Percentiles rank a stretch among this genome's conserved stretches.
These are phyloP conservation scores for Avena atlantica DNA, from an alignment of 176 grass and related monocot species.

Conservation along the genomic window DNA sequence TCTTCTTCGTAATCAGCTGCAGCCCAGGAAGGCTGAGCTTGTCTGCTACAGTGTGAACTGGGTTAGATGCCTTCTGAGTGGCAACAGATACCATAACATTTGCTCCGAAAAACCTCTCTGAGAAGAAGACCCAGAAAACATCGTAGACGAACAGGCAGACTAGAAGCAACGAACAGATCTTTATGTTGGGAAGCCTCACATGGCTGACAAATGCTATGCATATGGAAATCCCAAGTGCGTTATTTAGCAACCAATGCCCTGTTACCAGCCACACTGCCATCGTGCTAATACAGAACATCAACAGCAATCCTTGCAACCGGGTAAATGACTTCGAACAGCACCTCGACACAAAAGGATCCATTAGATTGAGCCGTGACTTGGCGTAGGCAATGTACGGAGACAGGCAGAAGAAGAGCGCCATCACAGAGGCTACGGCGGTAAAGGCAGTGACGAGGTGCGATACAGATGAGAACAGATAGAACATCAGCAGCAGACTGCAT, in stretches of 20 bases:
- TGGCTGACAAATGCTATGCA: conserved; percentile 97
- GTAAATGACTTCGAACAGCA: conserved; percentile 92
- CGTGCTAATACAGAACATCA: conserved; percentile 63
- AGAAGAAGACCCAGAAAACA: conserved; percentile 99
- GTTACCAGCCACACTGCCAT: conserved; percentile 81
- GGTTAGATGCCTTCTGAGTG: conserved; percentile 98
- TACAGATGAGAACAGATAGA: conserved; percentile 96
- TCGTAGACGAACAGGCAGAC: conserved; percentile 92
- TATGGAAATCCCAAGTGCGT: conserved; percentile 83
- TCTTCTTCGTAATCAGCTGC: conserved; percentile 85
- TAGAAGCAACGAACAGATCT: conserved; percentile 86
- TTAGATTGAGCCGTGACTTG: conserved; percentile 54
- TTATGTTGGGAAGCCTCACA: conserved; percentile 96
- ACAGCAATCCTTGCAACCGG: conserved; percentile 62
- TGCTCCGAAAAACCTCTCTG: conserved; percentile 92
- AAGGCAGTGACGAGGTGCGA: conserved; percentile 85
- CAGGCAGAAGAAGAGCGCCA: conserved; percentile 91
- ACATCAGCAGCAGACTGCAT: conserved; percentile 87
- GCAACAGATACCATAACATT: conserved; percentile 99
- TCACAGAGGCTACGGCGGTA: conserved; percentile 69
- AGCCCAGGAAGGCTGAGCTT: conserved; percentile 91
- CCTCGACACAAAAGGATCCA: conserved; percentile 74
- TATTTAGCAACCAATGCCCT: conserved; percentile 96
- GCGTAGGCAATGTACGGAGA: conserved; percentile 62
- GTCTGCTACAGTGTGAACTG: conserved; percentile 84